Base-by-base conservation (phyloP, 805 yeast species). In the Myxozyma nipponensis region DNA sequence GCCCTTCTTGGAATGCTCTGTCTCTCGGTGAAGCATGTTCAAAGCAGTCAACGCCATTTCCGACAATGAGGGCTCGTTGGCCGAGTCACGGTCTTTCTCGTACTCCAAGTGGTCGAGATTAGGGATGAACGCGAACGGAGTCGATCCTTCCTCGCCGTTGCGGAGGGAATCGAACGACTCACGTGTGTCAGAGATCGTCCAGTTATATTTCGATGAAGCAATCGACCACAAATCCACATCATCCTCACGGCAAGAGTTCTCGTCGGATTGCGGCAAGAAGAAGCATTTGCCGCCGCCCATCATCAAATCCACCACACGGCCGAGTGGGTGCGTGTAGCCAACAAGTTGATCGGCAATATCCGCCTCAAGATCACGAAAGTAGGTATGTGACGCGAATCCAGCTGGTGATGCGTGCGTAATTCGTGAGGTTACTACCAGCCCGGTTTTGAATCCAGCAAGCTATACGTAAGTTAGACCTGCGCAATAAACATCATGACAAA, bases 341-440 rank as follows among this genome's bases (percentile, higher is more conserved):
- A 90, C 67, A 64, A 87, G 93, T 54, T 90, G 96, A 62, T 79
- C 79, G 3, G 96, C 96, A 64, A 90, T 88, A 67, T 81, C 73
- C 63, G 85, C 90, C 66, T 89, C 95, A 70, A 84, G 86, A 59
- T 71, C 75, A 63, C 98, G 77, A 63, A 72, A 77, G 57, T 82
- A 82, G 13, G 76, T 93, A 66, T 90, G 98, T 2, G 95, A 62
- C 37, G 87, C 80, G 66, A 88, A 90, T 0, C 90, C 81, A 10
- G 95, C 96, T 0, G 97, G 97, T 0, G 97, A 90, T 15, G 97
- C 97, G 65, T 90, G 97, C 6, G 96, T 87, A 58, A 90, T 78
- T 56, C 95, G 77, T 0, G 97, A 89, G 24, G 96, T 90, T 25
- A 89, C 96, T 23, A 90, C 97, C 44, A 90, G 71, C 0, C 97